Evolutionary conservation across 1,284 basidiomycete genomes (phyloP), one percentile per base, ranked within the genome.

Genomic region (Microbotryum scabiosae): DNA sequence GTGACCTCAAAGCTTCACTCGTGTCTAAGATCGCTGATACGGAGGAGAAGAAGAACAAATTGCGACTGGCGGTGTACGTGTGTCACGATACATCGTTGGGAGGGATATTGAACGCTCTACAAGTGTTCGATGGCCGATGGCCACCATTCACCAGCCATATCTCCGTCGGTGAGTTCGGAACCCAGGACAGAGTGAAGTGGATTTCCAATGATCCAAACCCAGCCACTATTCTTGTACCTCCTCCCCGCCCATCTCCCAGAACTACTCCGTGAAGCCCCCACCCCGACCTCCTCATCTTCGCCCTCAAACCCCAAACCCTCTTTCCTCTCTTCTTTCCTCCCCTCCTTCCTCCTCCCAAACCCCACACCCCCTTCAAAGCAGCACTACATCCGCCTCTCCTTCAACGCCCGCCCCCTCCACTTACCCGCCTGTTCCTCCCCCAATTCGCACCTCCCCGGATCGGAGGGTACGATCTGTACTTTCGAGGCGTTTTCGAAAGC

Each of bases 61-160:
- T 62, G 21, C 51, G 60, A 18, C 26, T 71, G 14, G 62, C 59
- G 3, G 51, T 71, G 20, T 68, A 71, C 44, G 59, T 61, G 10
- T 67, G 65, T 28, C 70, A 71, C 55, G 70, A 71, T 36, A 71
- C 70, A 3, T 62, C 58, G 5, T 23, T 71, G 3, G 67, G 63
- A 0, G 70, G 70, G 2, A 66, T 69, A 5, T 25, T 70, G 54
- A 67, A 67, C 56, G 62, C 66, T 2, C 66, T 71, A 23, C 51
- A 66, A 25, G 66, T 55, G 7, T 69, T 66, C 36, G 67, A 71
- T 36, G 50, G 54, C 5, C 45, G 63, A 18, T 71, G 70, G 70
- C 70, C 68, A 14, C 59, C 62, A 16, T 70, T 70, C 52, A 67
- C 67, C 0, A 54, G 54, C 4, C 60, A 63, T 30, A 16, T 70